phyloP scores from a whole-genome alignment of 2,329 filamentous ascomycete genomes.

The Aspergillus pseudoterreus region DNA sequence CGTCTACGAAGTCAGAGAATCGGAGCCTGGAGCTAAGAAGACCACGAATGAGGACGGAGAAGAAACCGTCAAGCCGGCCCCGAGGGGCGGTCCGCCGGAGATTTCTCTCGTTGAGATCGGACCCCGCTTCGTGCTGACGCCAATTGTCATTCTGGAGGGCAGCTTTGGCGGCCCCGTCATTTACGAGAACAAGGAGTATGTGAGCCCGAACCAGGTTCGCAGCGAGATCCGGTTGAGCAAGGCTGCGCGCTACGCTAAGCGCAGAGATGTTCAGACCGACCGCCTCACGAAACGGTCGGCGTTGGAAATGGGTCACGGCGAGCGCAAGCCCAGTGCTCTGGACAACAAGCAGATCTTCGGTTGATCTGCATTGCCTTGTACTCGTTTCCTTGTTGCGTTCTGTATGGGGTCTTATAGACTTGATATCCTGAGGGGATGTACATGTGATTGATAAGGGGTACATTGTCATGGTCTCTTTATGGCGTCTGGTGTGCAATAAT shows the following conservation, averaged over 20 bases:
- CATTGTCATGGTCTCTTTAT: constrained; percentile 27
- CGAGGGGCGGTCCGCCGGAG: constrained; percentile 60
- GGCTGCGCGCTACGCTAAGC: constrained; percentile 71
- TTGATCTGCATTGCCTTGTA: constrained; percentile 47
- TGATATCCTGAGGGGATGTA: constrained; percentile 34
- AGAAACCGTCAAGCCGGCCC: constrained; percentile 35
- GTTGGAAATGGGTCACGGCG: constrained; percentile 65
- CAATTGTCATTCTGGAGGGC: constrained; percentile 91
- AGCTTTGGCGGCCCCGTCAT: constrained; percentile 95
- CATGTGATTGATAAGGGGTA: constrained; percentile 29
- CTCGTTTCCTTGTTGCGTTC: constrained; percentile 16
- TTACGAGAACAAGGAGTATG: constrained; percentile 97
- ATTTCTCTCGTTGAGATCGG: constrained; percentile 88
- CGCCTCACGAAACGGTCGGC: constrained; percentile 70
- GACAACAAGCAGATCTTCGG: constrained; percentile 67
- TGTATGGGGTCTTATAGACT: constrained; percentile 22
- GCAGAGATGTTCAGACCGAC: constrained; percentile 71
- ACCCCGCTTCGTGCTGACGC: constrained; percentile 85
- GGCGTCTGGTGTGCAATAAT: constrained; percentile 30
- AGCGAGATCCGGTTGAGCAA: constrained; percentile 73
- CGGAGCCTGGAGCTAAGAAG: constrained; percentile 59
- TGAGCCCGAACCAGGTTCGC: constrained; percentile 91
- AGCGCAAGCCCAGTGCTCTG: constrained; percentile 63
- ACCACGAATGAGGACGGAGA: constrained; percentile 31
- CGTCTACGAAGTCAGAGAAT: constrained; percentile 88